phyloP scores from a whole-genome alignment of 2,329 filamentous ascomycete genomes.

The Verticillium tricorpus region DNA sequence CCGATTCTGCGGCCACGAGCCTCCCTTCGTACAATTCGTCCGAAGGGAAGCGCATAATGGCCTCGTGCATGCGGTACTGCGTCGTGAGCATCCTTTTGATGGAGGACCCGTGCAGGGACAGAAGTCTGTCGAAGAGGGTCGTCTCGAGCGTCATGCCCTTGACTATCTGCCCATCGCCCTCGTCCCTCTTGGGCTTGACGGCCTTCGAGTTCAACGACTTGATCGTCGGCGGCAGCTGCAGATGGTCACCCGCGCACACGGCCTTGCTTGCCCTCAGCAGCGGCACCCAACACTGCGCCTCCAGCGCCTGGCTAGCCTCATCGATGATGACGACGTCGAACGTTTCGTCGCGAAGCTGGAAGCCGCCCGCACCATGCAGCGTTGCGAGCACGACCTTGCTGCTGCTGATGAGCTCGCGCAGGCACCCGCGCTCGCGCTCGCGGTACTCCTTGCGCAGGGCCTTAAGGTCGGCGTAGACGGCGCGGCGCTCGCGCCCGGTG shows the following conservation, averaged over 20 bases:
- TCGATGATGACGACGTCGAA: slow-evolving; percentile 97
- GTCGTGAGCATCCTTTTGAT: slow-evolving; percentile 96
- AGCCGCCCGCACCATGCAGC: slow-evolving; percentile 84
- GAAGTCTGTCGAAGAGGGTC: slow-evolving; percentile 88
- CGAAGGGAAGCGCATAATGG: slow-evolving; percentile 92
- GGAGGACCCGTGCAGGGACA: slow-evolving; percentile 71
- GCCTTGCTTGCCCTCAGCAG: slow-evolving; percentile 76
- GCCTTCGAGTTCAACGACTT: slow-evolving; percentile 62
- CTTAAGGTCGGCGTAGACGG: slow-evolving; percentile 80
- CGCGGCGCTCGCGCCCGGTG: slow-evolving; percentile 71
- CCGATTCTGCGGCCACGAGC: slow-evolving; percentile 74
- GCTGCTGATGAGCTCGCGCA: slow-evolving; percentile 66
- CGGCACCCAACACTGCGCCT: slow-evolving; percentile 96
- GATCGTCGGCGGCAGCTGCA: slow-evolving; percentile 92
- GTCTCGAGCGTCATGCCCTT: slow-evolving; percentile 67
- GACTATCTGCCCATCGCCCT: slow-evolving; percentile 28
- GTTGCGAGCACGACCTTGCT: slow-evolving; percentile 91
- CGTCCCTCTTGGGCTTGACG: slow-evolving; percentile 27
- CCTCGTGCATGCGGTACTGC: slow-evolving; percentile 97
- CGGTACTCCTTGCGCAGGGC: slow-evolving; percentile 85
- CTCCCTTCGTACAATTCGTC: slow-evolving; percentile 79
- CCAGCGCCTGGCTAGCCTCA: slow-evolving; percentile 90
- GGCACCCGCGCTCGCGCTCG: slow-evolving; percentile 76
- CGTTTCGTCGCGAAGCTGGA: slow-evolving; percentile 70
- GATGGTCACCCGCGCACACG: slow-evolving; percentile 87